Conservation (phyloP, 2,329 filamentous ascomycete species). For the Fusarium keratoplasticum region DNA sequence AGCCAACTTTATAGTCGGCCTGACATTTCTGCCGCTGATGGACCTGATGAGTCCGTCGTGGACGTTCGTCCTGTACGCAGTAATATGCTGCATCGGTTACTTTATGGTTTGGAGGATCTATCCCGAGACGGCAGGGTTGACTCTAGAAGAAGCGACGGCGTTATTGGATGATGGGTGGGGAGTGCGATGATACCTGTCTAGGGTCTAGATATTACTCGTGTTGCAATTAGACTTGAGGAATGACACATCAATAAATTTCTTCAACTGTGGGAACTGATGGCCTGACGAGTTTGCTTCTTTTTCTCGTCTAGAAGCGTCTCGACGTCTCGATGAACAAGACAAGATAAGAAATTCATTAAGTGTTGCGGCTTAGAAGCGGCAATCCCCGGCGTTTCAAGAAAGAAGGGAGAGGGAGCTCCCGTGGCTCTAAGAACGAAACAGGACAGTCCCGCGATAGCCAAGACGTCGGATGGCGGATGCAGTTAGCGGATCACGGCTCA, state of each 20-base stretch:
- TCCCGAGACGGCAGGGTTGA: slow-evolving; percentile 86
- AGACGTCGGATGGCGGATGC: slow-evolving; percentile 7
- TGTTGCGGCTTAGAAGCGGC: slow-evolving; percentile 31
- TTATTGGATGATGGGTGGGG: slow-evolving; percentile 81
- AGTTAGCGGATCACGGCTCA: slow-evolving; percentile 28
- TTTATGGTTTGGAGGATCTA: slow-evolving; percentile 78
- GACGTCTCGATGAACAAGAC: slow-evolving; percentile 17
- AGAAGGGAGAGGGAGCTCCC: neutral
- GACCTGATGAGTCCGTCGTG: slow-evolving; percentile 76
- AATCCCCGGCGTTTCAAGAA: slow-evolving; percentile 21
- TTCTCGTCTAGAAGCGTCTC: slow-evolving; percentile 9
- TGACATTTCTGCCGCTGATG: slow-evolving; percentile 92
- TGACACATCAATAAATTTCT: neutral
- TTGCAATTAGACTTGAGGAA: neutral
- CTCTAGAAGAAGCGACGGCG: slow-evolving; percentile 81
- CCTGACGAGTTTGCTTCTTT: slow-evolving; percentile 6
- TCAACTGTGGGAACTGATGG: neutral
- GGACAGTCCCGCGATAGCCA: neutral
- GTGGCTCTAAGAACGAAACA: neutral
- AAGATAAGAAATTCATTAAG: neutral
- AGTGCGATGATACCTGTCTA: slow-evolving; percentile 57
- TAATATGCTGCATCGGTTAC: slow-evolving; percentile 77
- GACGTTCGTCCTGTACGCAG: slow-evolving; percentile 86
- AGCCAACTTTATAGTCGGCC: slow-evolving; percentile 85
- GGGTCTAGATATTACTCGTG: neutral